These are phyloP conservation scores for Gypsophila paniculata DNA, from an alignment of 179 eudicot genomes.

Conservation along the genomic window DNA sequence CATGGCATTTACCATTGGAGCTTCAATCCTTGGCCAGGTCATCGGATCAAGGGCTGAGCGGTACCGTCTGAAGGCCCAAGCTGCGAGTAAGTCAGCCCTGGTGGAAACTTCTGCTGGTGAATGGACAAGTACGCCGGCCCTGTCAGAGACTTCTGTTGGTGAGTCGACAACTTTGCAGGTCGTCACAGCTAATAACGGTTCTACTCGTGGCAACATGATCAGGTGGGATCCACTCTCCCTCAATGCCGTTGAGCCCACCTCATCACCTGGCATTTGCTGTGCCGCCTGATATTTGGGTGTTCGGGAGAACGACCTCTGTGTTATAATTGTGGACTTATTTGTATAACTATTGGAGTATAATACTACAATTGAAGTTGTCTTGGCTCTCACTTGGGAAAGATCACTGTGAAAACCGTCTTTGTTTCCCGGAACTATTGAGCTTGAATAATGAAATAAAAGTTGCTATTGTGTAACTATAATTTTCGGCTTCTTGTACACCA, in stretches of 20 bases:
- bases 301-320: not conserved
- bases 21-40: slow-evolving; percentile 83
- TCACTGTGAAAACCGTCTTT: not conserved
- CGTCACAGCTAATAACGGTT: slow-evolving; percentile 26
- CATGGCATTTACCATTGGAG: slow-evolving; percentile 89
- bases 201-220: slow-evolving; percentile 31
- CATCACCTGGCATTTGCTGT: slow-evolving; percentile 40
- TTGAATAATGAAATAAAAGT: slow-evolving; percentile 5
- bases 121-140: slow-evolving; percentile 23
- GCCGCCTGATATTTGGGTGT: slow-evolving; percentile 18
- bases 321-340: slow-evolving; percentile 10
- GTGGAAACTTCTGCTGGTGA: slow-evolving; percentile 20
- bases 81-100: slow-evolving; percentile 28
- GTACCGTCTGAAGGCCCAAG: slow-evolving; percentile 50
- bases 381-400: slow-evolving; percentile 7
- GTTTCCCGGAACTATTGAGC: slow-evolving; percentile 14
- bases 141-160: slow-evolving; percentile 12
- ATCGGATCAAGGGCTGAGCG: slow-evolving; percentile 92
- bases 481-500: not conserved
- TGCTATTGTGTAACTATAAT: not conserved
- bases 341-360: slow-evolving; percentile 17
- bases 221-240: slow-evolving; percentile 44
- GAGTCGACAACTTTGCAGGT: slow-evolving; percentile 26
- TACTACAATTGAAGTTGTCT: not conserved
- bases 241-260: slow-evolving; percentile 29